Evolutionary conservation across 1,139 yeast species (phyloP).

Genomic region (Yamadazyma sp.): DNA sequence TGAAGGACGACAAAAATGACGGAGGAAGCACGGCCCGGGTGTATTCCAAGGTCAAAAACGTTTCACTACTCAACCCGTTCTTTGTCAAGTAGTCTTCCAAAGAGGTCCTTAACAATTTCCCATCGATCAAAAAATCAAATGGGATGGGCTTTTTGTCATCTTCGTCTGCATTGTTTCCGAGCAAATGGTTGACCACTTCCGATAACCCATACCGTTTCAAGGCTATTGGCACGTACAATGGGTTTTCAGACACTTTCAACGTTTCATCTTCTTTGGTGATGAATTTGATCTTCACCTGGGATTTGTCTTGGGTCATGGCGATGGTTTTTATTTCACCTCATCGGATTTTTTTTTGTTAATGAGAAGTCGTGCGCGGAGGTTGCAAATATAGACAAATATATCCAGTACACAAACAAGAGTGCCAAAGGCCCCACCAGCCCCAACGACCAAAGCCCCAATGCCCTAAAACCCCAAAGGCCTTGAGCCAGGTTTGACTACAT

Average conservation of each 20-base stretch:
- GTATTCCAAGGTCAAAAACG: conserved; percentile 78
- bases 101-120: conserved; percentile 73
- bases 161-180: conserved; percentile 36
- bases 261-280: conserved; percentile 78
- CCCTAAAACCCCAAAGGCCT: too few species aligned
- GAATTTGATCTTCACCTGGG: conserved; percentile 71
- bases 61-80: conserved; percentile 82
- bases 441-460: too few species aligned
- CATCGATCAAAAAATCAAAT: conserved; percentile 89
- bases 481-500: too few species aligned
- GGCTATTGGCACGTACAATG: conserved; percentile 82
- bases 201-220: conserved; percentile 90
- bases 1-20: conserved; percentile 79
- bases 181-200: conserved; percentile 88
- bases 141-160: conserved; percentile 69
- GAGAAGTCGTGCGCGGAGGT: background rate
- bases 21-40: conserved; percentile 95
- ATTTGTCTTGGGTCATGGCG: conserved; percentile 28
- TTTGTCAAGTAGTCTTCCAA: conserved; percentile 74
- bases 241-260: conserved; percentile 75
- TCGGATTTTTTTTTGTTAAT: conserved; percentile 4
- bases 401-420: too few species aligned
- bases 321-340: conserved; percentile 5
- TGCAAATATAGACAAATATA: too few species aligned
- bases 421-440: too few species aligned